phyloP scores from a whole-genome alignment of 1,284 basidiomycete genomes.

The Cryptococcus sp. region DNA sequence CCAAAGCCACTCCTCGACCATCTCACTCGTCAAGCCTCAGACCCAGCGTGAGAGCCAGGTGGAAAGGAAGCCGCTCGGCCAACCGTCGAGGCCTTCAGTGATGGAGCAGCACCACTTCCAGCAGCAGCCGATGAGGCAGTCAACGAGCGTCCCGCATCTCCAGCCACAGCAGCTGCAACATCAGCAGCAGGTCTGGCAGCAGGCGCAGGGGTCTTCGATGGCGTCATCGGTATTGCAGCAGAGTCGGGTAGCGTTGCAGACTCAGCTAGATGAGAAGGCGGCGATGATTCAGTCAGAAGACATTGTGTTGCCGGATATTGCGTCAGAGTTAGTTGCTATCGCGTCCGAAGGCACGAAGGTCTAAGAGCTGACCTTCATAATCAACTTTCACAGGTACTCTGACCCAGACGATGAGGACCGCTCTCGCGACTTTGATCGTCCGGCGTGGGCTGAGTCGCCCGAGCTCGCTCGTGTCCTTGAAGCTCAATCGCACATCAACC shows the following conservation, averaged over 20 bases:
- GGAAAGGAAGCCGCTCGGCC: constrained; percentile 30
- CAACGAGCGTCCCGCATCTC: background rate
- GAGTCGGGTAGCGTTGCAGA: constrained; percentile 44
- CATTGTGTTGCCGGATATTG: constrained; percentile 80
- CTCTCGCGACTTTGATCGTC: constrained; percentile 54
- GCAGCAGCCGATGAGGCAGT: constrained; percentile 14
- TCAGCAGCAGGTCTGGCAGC: constrained; percentile 54
- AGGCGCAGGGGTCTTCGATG: constrained; percentile 49
- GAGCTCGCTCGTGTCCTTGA: constrained; percentile 71
- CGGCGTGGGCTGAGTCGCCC: constrained; percentile 89
- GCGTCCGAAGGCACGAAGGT: background rate
- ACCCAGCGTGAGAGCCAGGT: constrained; percentile 4
- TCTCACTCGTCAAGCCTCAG: constrained; percentile 21
- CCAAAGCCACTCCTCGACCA: constrained; percentile 23
- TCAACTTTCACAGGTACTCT: constrained; percentile 64
- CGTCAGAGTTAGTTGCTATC: constrained; percentile 62
- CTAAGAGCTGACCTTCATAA: background rate
- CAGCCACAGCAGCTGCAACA: background rate
- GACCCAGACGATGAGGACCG: constrained; percentile 84
- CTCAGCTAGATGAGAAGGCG: constrained; percentile 53
- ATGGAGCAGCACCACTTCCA: constrained; percentile 5
- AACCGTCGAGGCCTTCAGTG: constrained; percentile 36
- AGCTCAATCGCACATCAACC: constrained; percentile 77
- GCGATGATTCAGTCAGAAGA: constrained; percentile 59
- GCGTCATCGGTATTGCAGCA: constrained; percentile 42